phyloP scores from a whole-genome alignment of 441 rosid species.

The Codiaeum variegatum region DNA sequence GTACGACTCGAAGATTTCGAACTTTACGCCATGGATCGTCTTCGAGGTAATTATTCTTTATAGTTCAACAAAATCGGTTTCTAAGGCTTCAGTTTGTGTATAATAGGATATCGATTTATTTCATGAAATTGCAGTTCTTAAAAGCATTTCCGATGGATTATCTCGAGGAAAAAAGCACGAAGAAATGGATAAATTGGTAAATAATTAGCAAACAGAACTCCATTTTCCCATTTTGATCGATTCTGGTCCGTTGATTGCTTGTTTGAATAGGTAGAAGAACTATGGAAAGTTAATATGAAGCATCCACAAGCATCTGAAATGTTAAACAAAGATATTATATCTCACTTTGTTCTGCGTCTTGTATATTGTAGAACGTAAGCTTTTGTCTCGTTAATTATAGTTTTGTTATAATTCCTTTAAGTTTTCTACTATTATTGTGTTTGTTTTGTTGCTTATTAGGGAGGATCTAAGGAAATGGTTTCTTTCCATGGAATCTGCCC shows the following conservation, averaged over 20 bases:
- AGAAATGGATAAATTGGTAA: constrained; percentile 67
- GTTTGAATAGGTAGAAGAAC: constrained; percentile 34
- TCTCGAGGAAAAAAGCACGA: constrained; percentile 75
- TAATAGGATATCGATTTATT: neutral
- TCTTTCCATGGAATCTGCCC: constrained; percentile 79
- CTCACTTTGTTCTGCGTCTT: constrained; percentile 83
- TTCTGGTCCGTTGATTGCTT: neutral
- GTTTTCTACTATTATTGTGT: neutral
- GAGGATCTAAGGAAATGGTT: constrained; percentile 96
- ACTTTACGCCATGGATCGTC: constrained; percentile 88
- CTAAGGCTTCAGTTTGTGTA: neutral
- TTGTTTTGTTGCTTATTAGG: constrained; percentile 27
- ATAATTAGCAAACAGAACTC: neutral
- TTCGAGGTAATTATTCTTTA: constrained; percentile 49
- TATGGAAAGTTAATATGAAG: constrained; percentile 72
- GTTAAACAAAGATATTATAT: constrained; percentile 65
- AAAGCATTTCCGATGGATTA: constrained; percentile 73
- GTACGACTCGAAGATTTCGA: constrained; percentile 95
- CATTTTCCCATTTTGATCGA: neutral
- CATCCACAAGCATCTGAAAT: constrained; percentile 46
- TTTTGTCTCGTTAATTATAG: neutral
- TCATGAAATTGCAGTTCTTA: constrained; percentile 54
- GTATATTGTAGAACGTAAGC: constrained; percentile 89
- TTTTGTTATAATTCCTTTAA: neutral
- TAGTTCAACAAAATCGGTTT: neutral